phyloP scores from a whole-genome alignment of 139 green algal genomes.

The Closterium sp. region DNA sequence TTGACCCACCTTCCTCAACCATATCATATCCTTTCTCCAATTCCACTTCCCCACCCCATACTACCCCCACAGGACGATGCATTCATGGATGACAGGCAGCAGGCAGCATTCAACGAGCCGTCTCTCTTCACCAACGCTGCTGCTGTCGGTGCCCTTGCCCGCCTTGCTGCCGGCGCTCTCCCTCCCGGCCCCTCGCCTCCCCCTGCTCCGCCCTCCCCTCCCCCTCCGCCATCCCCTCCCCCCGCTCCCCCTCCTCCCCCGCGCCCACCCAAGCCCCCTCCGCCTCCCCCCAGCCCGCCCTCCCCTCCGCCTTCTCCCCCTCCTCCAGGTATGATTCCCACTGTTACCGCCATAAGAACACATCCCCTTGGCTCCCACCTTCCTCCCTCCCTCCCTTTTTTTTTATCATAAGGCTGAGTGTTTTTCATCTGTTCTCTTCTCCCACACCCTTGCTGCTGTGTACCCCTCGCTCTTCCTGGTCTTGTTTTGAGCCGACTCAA shows the following conservation, averaged over 20 bases:
- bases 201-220: constrained; percentile 17
- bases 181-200: not conserved
- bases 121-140: constrained; percentile 43
- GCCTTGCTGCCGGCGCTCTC: not conserved
- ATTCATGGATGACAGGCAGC: constrained; percentile 12
- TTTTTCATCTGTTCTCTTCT: not conserved
- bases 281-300: not conserved
- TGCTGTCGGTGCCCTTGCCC: constrained; percentile 12
- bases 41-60: not conserved
- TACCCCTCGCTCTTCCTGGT: not conserved
- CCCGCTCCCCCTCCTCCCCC: constrained; percentile 12
- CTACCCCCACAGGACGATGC: constrained; percentile 5
- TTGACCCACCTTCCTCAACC: not conserved
- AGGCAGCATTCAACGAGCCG: constrained; percentile 30
- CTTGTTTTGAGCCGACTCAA: no score
- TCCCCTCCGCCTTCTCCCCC: not conserved
- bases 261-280: constrained; percentile 6
- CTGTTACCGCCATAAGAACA: not conserved
- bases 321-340: not conserved
- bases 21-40: not conserved
- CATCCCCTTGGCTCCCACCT: no score
- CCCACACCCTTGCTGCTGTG: not conserved
- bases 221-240: constrained; percentile 7
- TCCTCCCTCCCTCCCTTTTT: no score
- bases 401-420: no score